Base-by-base conservation (phyloP, 192 early-diverging fungal genomes). In the Backusella psychrophila region DNA sequence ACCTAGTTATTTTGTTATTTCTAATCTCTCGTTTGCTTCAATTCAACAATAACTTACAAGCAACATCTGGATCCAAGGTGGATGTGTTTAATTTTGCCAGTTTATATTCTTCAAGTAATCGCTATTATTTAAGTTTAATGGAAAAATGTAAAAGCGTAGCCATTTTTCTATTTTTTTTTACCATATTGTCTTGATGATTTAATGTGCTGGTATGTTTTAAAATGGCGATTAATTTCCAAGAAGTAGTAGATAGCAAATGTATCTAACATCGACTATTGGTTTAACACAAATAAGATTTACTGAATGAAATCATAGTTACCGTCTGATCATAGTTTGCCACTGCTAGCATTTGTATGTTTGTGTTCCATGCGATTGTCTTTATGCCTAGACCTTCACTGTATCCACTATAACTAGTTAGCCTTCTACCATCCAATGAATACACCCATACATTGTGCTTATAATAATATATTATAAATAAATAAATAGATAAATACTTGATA, bases 241-340 rank as follows among this genome's bases (percentile, higher is more conserved):
- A 91, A 66, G 90, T 86, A 52, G 92, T 81, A 74, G 92, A 92
- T 14, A 97, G 68, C 19, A 96, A 69, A 1, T 92, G 89, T 39
- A 91, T 82, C 76, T 76, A 41, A 8, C 33, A 52, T 33, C 31
- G 12, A 63, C 42, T 26, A 68, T 69, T 19, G 52, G 53, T 56
- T 72, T 21, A 36, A 59, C 6, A 49, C 19, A 78, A 4, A 11
- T 73, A 41, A 59, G n/a, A 65, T 52, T 17, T 15, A 39, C 44
- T 7, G 14, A 33, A 17, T 38, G 14, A n/a, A 66, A 4, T 36
- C 59, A 26, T 42, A 33, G 66, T 38, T 67, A 94, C 93, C 84
- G 93, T 92, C 80, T 94, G 88, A 78, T 97, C 96, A 78, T 91
- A 97, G 74, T 93, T 90, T n/a, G 93, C 94, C 41, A 97, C 69